These are phyloP conservation scores for Penicillium steckii DNA, from an alignment of 495 filamentous ascomycete genomes.

Conservation along the genomic window DNA sequence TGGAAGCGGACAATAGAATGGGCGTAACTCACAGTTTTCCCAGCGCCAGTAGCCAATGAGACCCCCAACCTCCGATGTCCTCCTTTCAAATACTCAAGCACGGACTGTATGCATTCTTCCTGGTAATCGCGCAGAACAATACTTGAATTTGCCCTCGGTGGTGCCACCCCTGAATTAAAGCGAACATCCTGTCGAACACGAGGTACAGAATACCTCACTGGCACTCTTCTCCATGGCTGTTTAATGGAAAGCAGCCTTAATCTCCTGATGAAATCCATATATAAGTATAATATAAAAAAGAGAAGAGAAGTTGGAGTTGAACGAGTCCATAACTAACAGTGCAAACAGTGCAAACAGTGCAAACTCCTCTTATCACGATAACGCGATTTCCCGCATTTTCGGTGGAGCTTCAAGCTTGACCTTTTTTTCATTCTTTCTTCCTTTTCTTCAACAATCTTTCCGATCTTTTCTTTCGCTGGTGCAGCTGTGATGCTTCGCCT, in stretches of 20 bases:
- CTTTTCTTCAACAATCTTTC: not conserved
- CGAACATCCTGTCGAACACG: constrained; percentile 10
- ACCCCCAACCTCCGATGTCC: constrained; percentile 84
- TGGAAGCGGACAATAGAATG: not conserved
- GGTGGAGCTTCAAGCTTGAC: constrained; percentile 9
- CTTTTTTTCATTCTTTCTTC: constrained; percentile 14
- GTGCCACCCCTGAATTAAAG: constrained; percentile 28
- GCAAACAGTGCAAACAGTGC: constrained; percentile 37
- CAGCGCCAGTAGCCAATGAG: constrained; percentile 87
- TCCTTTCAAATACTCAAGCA: constrained; percentile 65
- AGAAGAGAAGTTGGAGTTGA: constrained; percentile 3
- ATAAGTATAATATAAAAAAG: too few relatives aligned
- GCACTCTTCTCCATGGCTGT: constrained; percentile 9
- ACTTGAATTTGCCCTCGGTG: constrained; percentile 17
- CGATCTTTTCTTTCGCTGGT: constrained; percentile 1
- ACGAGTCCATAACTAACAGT: not conserved
- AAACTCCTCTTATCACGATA: constrained; percentile 43
- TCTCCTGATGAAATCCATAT: constrained; percentile 35
- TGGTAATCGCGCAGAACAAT: constrained; percentile 74
- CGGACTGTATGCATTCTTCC: constrained; percentile 86
- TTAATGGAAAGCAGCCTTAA: constrained; percentile 22
- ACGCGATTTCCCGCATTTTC: not conserved
- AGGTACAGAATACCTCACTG: not conserved
- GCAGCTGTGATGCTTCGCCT: constrained; percentile 31
- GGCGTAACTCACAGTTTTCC: constrained; percentile 71